Evolutionary conservation across 2,329 filamentous ascomycete species (phyloP).

Genomic region (Salinomyces thailandicus): DNA sequence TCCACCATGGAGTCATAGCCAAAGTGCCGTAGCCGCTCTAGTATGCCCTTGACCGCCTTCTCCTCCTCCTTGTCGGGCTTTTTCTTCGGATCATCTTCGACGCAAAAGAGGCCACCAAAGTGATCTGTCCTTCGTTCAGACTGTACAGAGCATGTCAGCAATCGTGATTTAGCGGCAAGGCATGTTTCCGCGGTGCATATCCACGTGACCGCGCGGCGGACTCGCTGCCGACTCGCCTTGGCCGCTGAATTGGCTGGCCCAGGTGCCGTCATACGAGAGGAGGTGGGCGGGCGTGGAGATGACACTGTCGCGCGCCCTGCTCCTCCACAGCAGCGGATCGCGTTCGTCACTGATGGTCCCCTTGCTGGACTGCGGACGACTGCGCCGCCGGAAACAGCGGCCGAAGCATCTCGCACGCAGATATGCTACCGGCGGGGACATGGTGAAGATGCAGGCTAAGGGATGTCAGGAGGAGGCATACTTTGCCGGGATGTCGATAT

Average conservation of each 20-base stretch:
- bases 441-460: neutral
- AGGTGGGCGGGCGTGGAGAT: neutral
- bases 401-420: neutral
- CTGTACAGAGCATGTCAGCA: constrained; percentile 7
- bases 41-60: constrained; percentile 46
- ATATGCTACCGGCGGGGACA: neutral
- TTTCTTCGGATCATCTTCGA: constrained; percentile 45
- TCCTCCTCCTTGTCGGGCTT: constrained; percentile 47
- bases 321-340: constrained; percentile 1
- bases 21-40: constrained; percentile 40
- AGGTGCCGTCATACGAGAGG: neutral
- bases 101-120: constrained; percentile 53
- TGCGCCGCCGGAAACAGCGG: neutral
- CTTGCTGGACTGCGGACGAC: no score
- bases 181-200: neutral
- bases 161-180: no score
- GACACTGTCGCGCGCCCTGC: neutral
- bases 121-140: constrained; percentile 46
- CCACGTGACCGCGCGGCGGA: neutral
- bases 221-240: neutral
- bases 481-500: no score
- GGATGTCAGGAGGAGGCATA: constrained; percentile 5
- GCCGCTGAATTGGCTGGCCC: neutral
- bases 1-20: constrained; percentile 49
- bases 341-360: neutral